Evolutionary conservation across 257 asterid genomes (phyloP), one percentile per base, ranked within the genome.

Genomic region (Penstemon barbatus): DNA sequence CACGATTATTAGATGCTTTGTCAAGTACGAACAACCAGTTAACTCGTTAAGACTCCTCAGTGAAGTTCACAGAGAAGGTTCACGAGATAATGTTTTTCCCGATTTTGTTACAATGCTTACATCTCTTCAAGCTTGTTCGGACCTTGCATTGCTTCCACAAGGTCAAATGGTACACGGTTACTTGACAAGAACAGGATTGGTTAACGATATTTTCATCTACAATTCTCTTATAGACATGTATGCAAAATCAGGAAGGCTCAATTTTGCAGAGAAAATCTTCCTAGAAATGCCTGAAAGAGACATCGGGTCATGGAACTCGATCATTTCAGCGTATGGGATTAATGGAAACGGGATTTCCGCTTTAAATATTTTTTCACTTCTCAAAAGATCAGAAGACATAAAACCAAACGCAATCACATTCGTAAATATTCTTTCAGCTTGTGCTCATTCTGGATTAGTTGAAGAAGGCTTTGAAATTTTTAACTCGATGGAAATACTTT

Each of bases 181-280:
- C 69, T 40, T 72, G 9, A 75, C 73, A 3, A 81, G 66, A 74
- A 45, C 75, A n/a, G 86, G 86, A 15, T 52, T 78, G 25, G 66
- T 76, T 5, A 68, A 57, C 13, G 86, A 81, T 74, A 37, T 69
- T 36, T 83, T 83, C 7, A 57, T 81, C 74, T 85, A 79, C 57
- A 84, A 84, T 52, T 71, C 86, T 63, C 51, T 84, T 48, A 81
- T 84, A 51, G 84, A 84, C 51, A 79, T 77, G 86, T 81, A 84
- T 66, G 82, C 81, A 53, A 81, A 76, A 66, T 81, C 89, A 0
- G 86, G 84, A 44, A 65, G 65, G 58, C 42, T 71, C n/a, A 75
- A 65, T 63, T 71, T 52, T 1, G 88, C 84, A 3, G 79, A 80
- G 54, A 69, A 50, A 9, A 57, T 73, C 59, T 83, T 80, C n/a